phyloP scores from a whole-genome alignment of 306 rosid species.

The Albizia julibrissin region DNA sequence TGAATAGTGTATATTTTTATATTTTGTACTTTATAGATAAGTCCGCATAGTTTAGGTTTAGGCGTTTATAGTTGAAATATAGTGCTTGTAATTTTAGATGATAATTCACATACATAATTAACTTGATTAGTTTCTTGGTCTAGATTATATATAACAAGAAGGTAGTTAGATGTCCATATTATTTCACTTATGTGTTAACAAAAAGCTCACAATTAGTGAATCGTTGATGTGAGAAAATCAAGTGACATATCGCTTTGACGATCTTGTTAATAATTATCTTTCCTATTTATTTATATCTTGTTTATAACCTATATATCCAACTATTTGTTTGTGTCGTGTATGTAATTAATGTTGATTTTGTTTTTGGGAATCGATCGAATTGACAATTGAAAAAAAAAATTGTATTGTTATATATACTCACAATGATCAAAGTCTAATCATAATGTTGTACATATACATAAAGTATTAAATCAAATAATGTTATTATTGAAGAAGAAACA shows the following conservation, averaged over 20 bases:
- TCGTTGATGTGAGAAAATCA: neutral
- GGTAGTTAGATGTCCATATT: neutral
- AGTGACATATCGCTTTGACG: neutral
- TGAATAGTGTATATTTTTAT: neutral
- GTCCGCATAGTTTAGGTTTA: neutral
- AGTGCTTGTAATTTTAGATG: neutral
- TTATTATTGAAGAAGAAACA: neutral
- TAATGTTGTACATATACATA: neutral
- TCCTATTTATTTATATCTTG: too few species aligned
- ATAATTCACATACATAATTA: neutral
- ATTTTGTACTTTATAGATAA: too few species aligned
- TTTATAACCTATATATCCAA: too few species aligned
- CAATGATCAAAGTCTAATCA: neutral
- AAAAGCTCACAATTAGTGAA: neutral
- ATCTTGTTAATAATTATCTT: neutral
- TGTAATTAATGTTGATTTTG: neutral
- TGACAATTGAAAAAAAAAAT: too few species aligned
- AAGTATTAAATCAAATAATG: neutral
- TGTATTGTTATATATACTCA: neutral
- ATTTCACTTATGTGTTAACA: neutral
- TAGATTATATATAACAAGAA: neutral
- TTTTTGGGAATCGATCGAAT: neutral
- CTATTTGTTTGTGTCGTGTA: neutral
- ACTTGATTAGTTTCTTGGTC: neutral
- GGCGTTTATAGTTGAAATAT: neutral